Evolutionary conservation across 768 basidiomycete species (phyloP), one percentile per base, ranked within the genome.

Genomic region (Suillus luteus): DNA sequence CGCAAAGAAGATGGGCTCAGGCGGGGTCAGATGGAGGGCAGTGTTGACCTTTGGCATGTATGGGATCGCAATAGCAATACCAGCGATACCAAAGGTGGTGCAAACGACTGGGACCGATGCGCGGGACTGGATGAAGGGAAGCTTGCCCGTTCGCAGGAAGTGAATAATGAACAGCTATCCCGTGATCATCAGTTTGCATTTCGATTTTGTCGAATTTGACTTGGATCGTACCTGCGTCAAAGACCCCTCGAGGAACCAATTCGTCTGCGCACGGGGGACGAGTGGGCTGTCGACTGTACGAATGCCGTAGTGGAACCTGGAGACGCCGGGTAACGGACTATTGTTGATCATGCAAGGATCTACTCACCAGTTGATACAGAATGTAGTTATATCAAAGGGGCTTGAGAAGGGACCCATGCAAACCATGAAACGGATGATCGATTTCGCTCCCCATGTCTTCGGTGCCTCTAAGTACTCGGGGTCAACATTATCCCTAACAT

Each of bases 211-310:
- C 11, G 17, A 5, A 12, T 4, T 54, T 14, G 10, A 9, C 12
- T 14, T n/a, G 33, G 48, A n/a, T 31, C 64, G 52, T 67, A 77
- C 77, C 70, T 78, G 76, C 5, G 76, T 77, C 57, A 77, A 49
- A 43, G 77, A 74, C 14, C 76, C 77, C 61, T 77, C 76, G 41
- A 77, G 68, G 61, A 77, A 77, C 76, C 76, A 77, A 62, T 77
- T 67, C 17, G 77, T 76, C 60, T 78, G 77, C 15, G 77, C 76
- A 3, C 69, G 75, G 24, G 69, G 66, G 10, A 77, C 77, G 40
- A 68, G 60, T 3, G 73, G 73, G 1, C 70, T 76, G 57, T 76
- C 37, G 5, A 59, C 7, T 6, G 68, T 70, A 33, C 71, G 68
- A 59, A 77, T 77, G 2, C 62, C 62, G 64, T 77, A 77, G 19